phyloP scores from a whole-genome alignment of 164 flowering plant genomes.

The Taxillus chinensis region DNA sequence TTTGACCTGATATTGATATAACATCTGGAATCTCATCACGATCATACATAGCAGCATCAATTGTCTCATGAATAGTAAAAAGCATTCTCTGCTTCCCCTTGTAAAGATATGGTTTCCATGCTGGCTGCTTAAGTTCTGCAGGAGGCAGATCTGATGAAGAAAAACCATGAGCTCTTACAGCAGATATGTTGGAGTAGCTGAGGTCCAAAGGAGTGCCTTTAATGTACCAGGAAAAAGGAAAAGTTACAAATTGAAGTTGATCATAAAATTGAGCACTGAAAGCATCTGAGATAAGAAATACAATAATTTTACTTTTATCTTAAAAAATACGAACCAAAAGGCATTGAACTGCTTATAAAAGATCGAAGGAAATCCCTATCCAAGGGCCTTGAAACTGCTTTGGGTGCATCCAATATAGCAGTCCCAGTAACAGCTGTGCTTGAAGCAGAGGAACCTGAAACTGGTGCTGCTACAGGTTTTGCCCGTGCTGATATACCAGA shows the following conservation, averaged over 20 bases:
- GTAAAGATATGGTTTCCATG: constrained; percentile 96
- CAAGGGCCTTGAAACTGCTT: constrained; percentile 49
- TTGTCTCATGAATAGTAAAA: constrained; percentile 65
- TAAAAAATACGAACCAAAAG: constrained; percentile 84
- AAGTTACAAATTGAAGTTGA: constrained; percentile 3
- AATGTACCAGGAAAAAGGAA: background rate
- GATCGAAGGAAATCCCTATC: constrained; percentile 80
- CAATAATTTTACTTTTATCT: constrained; percentile 15
- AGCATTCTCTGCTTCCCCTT: constrained; percentile 82
- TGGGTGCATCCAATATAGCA: constrained; percentile 57
- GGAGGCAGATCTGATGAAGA: constrained; percentile 73
- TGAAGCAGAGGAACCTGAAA: constrained; percentile 49
- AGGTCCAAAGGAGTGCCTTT: constrained; percentile 94
- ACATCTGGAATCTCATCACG: constrained; percentile 92
- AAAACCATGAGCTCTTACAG: constrained; percentile 72
- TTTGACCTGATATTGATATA: constrained; percentile 78
- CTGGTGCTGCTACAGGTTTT: constrained; percentile 82
- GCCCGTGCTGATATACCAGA: constrained; percentile 78
- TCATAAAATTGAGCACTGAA: constrained; percentile 1
- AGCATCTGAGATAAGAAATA: constrained; percentile 32
- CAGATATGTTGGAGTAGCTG: constrained; percentile 52
- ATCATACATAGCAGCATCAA: constrained; percentile 91
- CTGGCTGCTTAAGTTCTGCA: constrained; percentile 81
- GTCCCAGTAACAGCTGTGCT: constrained; percentile 43
- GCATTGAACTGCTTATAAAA: constrained; percentile 84